Base-by-base conservation (phyloP, 2,329 filamentous ascomycete genomes). In the Xylariales sp. region DNA sequence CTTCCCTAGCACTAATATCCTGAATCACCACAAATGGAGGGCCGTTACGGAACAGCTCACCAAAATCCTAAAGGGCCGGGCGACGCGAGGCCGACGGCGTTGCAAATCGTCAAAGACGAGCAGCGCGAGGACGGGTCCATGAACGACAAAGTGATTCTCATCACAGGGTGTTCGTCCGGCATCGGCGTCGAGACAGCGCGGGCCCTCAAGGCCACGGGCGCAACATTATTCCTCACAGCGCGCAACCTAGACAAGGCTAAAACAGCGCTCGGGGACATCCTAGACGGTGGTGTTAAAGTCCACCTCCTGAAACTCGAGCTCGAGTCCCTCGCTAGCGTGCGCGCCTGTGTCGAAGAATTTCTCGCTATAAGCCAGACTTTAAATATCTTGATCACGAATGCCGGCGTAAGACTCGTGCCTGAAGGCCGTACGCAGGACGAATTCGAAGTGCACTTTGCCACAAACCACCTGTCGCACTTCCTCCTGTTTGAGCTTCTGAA, bases 401-500 rank as follows among this genome's bases (percentile, higher is more conserved):
- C 80, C 0, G 83, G 80, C 5, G 79, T 87, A 50, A 83, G 85
- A 77, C 77, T n/a, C 59, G 70, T 46, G 76, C 81, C 16, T 68
- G 74, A 72, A 73, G 74, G 63, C 18, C 57, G 68, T 30, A 86
- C 82, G 0, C 70, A 70, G 28, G 84, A 86, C 68, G 84, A 84
- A n/a, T 82, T 82, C 69, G 86, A 89, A 68, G 72, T 75, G 0
- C 86, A 87, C 68, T 82, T 87, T 69, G 85, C 80, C n/a, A 84
- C 81, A 1, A 87, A 87, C 72, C 82, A 88, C 71, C 77, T 89
- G 1, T 80, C 77, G 3, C 85, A 87, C 73, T 68, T 70, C 55
- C 63, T 71, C 14, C 72, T 88, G 14, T 84, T 86, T 67, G 78
- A 85, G 32, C 78, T 85, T 1, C 76, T 87, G 30, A 82, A 83